Conservation (phyloP, 148 eudicot species). For the Oxyria digyna region DNA sequence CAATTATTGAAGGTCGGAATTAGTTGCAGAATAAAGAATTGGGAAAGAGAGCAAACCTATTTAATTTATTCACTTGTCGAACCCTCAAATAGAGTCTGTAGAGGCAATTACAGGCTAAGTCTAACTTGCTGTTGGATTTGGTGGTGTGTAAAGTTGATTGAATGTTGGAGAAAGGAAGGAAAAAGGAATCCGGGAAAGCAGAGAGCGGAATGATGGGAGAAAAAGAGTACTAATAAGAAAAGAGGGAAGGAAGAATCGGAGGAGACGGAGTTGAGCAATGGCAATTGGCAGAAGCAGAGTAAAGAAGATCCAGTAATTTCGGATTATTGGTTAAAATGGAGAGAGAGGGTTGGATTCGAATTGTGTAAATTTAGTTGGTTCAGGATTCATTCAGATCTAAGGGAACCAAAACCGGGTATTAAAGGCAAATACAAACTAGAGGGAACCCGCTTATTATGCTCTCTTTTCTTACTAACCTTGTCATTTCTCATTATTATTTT, state of each 20-base stretch:
- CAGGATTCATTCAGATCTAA: not conserved
- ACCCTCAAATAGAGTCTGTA: not conserved
- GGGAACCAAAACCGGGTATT: not conserved
- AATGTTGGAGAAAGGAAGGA: not conserved
- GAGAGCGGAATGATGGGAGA: not conserved
- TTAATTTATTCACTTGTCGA: not conserved
- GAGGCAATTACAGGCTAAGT: too few species aligned
- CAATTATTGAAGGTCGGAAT: not conserved
- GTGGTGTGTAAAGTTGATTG: too few species aligned
- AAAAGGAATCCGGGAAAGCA: not conserved
- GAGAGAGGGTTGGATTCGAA: not conserved
- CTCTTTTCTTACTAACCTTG: too few species aligned
- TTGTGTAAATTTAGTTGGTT: not conserved
- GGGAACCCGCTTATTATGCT: not conserved
- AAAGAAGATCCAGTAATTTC: conserved; percentile 11
- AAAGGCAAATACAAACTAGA: not conserved
- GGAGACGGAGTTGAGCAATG: not conserved
- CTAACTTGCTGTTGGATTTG: too few species aligned
- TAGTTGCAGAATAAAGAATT: not conserved
- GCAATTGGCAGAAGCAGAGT: not conserved
- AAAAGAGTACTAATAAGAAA: not conserved
- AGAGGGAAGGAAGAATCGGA: not conserved
- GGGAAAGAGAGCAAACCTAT: not conserved
- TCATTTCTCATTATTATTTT: too few species aligned
- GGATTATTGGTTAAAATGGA: not conserved